Base-by-base conservation (phyloP, 352 stramenopile species). In the Phytophthora pisi region DNA sequence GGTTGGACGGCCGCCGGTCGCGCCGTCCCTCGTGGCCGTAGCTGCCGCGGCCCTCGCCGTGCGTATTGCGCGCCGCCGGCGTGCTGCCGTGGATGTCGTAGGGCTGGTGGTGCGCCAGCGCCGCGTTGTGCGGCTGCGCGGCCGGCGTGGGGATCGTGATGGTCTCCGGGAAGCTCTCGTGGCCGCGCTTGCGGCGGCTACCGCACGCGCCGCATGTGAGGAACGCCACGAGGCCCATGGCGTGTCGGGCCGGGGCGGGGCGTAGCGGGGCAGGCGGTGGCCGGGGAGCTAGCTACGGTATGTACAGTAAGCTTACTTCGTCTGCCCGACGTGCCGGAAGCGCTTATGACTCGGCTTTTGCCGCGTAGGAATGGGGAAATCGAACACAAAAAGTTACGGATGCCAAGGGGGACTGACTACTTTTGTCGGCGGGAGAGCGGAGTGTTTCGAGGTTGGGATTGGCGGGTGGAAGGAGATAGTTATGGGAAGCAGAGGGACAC, bases 121-220 rank as follows among this genome's bases (percentile, higher is more conserved):
- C 46, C 10, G 67, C 55, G 49, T 65, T 62, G 61, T 76, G 51
- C 45, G 50, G 51, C 55, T 75, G 65, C 28, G 57, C 51, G 20
- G 61, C 56, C 28, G 73, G 55, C 40, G 58, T 71, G 47, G 73
- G 69, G 51, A 78, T 75, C 23, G 73, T 81, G 55, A 81, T 81
- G 46, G 70, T 78, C 10, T 78, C 73, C 18, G 69, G 54, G 53
- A 78, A 78, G 56, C 51, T 75, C 24, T 70, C 59, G 26, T 71
- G 59, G 15, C 62, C 55, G 51, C 51, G 62, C 51, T 81, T 81
- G 51, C 70, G 67, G 23, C 64, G 61, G 26, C 70, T 73, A 5
- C 62, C 51, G 51, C 71, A 79, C 49, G 59, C 58, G 49, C 71
- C 71, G 60, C 71, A 79, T 51, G 71, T 75, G 57, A 79, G 43